Evolutionary conservation across 805 yeast species (phyloP), one percentile per base, ranked within the genome.

Genomic region (Barnettozyma populi): DNA sequence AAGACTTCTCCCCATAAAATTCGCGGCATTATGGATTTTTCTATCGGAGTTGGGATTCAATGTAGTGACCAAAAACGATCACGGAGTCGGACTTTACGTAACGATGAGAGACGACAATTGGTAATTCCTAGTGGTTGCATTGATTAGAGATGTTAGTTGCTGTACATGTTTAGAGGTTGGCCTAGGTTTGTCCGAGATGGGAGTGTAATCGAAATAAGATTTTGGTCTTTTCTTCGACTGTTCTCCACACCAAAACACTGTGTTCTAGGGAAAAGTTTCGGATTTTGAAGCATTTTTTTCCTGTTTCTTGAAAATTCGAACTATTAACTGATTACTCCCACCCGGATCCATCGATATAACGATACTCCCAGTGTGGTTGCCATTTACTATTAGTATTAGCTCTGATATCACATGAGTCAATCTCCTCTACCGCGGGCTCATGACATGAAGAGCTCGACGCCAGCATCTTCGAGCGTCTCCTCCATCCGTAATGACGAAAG

Each of bases 271-370:
- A 39, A 39, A 20, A 35, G 14, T 18, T 35, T 46, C 49, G 49
- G 49, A 46, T 46, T 46, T 46, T 46, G 46, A 46, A 24, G 49
- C 49, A 46, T 32, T 41, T 41, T 25, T 25, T 25, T 25, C 11
- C 9, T 25, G 7, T 29, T 29, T 29, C 13, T 29, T 29, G 16
- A 29, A 29, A 29, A 29, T 16, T 29, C 13, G 32, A 29, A 14
- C 32, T 29, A 3, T 16, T 25, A 7, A 25, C 29, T 25, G 29
- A 8, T 25, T 25, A 29, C 11, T 29, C 5, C 16, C 9, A 29
- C 32, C 32, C 32, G 13, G 32, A 29, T 29, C 32, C n/a, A 14
- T 29, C 16, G 5, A 3, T 29, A 9, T 9, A 13, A 14, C 13
- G 11, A n/a, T 29, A 14, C 32, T 29, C 32, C 5, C 5, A 23